These are phyloP conservation scores for Aspergillus leporis DNA, from an alignment of 495 filamentous ascomycete species.

Conservation along the genomic window DNA sequence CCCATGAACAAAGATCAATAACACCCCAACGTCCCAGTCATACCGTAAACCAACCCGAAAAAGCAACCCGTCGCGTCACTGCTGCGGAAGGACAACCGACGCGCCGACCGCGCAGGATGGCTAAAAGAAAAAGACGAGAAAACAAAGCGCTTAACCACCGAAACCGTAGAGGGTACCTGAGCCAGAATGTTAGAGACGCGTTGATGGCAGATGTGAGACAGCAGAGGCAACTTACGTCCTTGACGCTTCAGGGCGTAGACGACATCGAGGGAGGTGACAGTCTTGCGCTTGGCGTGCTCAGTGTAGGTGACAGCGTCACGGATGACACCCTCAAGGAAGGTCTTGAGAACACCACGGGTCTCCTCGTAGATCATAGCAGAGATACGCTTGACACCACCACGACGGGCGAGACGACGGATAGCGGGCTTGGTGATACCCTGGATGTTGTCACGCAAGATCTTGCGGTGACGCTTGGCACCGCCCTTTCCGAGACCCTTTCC, in stretches of 20 bases:
- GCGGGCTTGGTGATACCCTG: conserved; percentile 99
- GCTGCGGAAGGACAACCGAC: conserved; percentile 34
- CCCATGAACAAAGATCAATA: conserved; percentile 53
- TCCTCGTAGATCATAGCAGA: conserved; percentile 98
- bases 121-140: conserved; percentile 33
- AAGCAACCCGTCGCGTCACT: conserved; percentile 40
- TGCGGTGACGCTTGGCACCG: conserved; percentile 85
- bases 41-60: conserved; percentile 51
- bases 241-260: conserved; percentile 97
- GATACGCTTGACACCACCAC: conserved; percentile 99
- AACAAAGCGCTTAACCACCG: conserved; percentile 77
- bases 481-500: conserved; percentile 99
- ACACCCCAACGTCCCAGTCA: conserved; percentile 56
- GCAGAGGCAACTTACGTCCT: conserved; percentile 62
- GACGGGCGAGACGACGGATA: conserved; percentile 99
- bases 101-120: conserved; percentile 40
- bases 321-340: conserved; percentile 99
- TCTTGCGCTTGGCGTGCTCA: conserved; percentile 98
- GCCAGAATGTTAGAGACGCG: conserved; percentile 26
- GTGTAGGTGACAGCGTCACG: conserved; percentile 99
- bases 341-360: conserved; percentile 99
- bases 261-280: conserved; percentile 94
- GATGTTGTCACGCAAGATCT: conserved; percentile 99
- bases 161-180: conserved; percentile 91
- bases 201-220: conserved; percentile 16